Evolutionary conservation across 805 yeast species (phyloP).

Genomic region (Wickerhamomyces xylosicus): DNA sequence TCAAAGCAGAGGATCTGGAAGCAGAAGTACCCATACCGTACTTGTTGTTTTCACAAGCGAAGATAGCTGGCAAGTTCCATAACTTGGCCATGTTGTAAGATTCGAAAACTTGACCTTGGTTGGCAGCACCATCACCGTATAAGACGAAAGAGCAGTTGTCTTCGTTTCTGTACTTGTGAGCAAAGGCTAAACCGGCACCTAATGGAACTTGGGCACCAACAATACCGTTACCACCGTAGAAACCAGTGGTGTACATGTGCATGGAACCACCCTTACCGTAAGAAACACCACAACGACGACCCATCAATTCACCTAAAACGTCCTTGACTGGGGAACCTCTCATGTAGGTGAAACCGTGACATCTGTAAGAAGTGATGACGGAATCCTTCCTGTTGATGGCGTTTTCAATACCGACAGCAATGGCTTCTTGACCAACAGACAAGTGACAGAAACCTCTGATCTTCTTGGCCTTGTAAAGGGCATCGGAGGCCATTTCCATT

Average conservation of each 20-base stretch:
- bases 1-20: constrained; percentile 90
- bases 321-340: constrained; percentile 89
- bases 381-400: constrained; percentile 83
- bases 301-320: constrained; percentile 94
- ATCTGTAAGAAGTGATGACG: constrained; percentile 93
- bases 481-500: constrained; percentile 99
- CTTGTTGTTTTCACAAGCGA: constrained; percentile 97
- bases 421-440: constrained; percentile 97
- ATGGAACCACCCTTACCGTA: constrained; percentile 99
- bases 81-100: constrained; percentile 98
- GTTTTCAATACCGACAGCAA: constrained; percentile 96
- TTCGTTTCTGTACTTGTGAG: constrained; percentile 88
- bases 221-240: constrained; percentile 99
- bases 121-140: constrained; percentile 99
- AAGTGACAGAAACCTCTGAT: constrained; percentile 98
- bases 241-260: constrained; percentile 95
- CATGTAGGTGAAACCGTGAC: constrained; percentile 97
- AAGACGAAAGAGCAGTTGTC: constrained; percentile 74
- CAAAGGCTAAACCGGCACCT: constrained; percentile 97
- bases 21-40: constrained; percentile 99
- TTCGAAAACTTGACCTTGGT: constrained; percentile 99
- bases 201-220: constrained; percentile 99
- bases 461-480: constrained; percentile 95
- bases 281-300: constrained; percentile 90
- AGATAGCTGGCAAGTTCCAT: constrained; percentile 92